A percentile compares a stretch with the other conserved stretches of the same genome.
phyloP scores from a whole-genome alignment of 1,139 yeast species.

The Protomyces inundatus region DNA sequence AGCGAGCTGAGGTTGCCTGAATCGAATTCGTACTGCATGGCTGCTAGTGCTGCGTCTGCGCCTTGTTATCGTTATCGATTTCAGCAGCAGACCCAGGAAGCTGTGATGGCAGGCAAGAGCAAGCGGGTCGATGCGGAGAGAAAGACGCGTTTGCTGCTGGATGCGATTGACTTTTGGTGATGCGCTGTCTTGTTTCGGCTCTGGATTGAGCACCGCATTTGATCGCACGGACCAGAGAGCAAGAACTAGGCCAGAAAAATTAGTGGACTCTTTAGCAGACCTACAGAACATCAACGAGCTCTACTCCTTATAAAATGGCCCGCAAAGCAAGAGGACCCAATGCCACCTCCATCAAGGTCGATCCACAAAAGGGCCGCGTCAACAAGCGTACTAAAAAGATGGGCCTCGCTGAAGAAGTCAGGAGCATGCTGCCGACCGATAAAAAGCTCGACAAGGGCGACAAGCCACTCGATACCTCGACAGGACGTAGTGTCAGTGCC shows the following conservation, averaged over 20 bases:
- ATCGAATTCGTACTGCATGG: constrained; percentile 24
- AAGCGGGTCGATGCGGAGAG: too few species aligned
- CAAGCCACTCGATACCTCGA: background rate
- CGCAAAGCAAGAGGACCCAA: constrained; percentile 25
- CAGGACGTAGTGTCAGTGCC: constrained; percentile 21
- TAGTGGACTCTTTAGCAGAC: too few species aligned
- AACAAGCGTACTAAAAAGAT: constrained; percentile 10
- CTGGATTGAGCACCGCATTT: too few species aligned
- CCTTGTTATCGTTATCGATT: too few species aligned
- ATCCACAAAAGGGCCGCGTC: constrained; percentile 15
- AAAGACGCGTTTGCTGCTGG: too few species aligned
- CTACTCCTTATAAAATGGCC: constrained; percentile 1
- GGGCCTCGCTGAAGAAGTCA: constrained; percentile 22
- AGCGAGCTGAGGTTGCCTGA: constrained; percentile 17
- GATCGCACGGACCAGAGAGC: too few species aligned
- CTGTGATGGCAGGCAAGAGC: too few species aligned
- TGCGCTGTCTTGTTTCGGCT: too few species aligned
- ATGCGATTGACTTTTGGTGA: too few species aligned
- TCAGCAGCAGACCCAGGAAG: too few species aligned
- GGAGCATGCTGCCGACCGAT: constrained; percentile 15
- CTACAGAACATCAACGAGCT: too few species aligned
- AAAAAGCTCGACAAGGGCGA: constrained; percentile 5
- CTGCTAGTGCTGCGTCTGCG: background rate
- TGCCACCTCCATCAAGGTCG: constrained; percentile 20
- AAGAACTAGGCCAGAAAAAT: too few species aligned